These are phyloP conservation scores for Aspergillus eucalypticola DNA, from an alignment of 2,329 filamentous ascomycete genomes.

Conservation along the genomic window DNA sequence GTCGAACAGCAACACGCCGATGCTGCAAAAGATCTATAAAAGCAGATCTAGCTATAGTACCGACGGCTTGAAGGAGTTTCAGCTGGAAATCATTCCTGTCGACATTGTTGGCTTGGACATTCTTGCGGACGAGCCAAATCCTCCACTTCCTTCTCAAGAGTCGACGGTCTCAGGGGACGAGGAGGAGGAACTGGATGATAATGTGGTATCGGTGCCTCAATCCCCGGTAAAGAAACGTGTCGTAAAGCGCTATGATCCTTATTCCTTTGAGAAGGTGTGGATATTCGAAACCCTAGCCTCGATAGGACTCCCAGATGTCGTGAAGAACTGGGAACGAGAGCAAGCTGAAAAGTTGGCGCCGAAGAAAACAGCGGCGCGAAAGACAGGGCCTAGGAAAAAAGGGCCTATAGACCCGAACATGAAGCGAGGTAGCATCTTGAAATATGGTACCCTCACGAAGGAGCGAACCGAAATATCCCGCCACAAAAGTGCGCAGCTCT, in stretches of 20 bases:
- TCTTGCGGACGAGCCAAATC: conserved; percentile 67
- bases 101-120: conserved; percentile 78
- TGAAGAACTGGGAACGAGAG: conserved; percentile 63
- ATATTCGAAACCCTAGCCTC: conserved; percentile 65
- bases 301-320: conserved; percentile 64
- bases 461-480: conserved; percentile 32
- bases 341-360: conserved; percentile 33
- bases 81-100: conserved; percentile 74
- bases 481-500: conserved; percentile 31
- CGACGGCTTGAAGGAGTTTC: conserved; percentile 73
- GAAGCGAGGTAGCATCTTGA: conserved; percentile 44
- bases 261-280: conserved; percentile 67
- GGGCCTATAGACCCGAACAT: conserved; percentile 43
- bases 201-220: conserved; percentile 23
- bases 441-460: conserved; percentile 43
- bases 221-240: conserved; percentile 29
- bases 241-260: conserved; percentile 61
- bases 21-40: conserved; percentile 68
- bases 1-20: conserved; percentile 50
- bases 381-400: conserved; percentile 35
- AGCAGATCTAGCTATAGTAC: conserved; percentile 70
- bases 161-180: conserved; percentile 34
- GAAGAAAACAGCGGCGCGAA: conserved; percentile 31
- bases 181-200: conserved; percentile 33
- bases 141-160: conserved; percentile 42